A percentile compares a stretch with the other conserved stretches of the same genome.
phyloP scores from a whole-genome alignment of 306 rosid genomes.

The Rosa rugosa region DNA sequence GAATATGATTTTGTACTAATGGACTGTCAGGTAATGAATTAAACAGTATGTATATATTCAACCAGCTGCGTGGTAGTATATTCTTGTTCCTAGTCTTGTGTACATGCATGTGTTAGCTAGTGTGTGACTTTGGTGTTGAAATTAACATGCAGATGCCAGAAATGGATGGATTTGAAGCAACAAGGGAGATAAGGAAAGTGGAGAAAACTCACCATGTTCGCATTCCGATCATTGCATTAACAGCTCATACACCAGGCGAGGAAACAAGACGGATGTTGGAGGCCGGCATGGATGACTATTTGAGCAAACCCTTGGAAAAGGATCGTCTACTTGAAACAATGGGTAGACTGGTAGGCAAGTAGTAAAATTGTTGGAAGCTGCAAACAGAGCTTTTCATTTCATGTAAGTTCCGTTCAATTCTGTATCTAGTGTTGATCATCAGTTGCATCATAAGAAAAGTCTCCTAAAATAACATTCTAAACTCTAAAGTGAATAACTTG shows the following conservation, averaged over 20 bases:
- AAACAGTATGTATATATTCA: background rate
- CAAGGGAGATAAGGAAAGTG: constrained; percentile 45
- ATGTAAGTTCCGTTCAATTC: too few relatives aligned
- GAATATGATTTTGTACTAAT: constrained; percentile 65
- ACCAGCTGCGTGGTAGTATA: background rate
- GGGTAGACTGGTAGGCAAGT: background rate
- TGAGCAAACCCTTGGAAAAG: constrained; percentile 50
- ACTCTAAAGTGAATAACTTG: too few relatives aligned
- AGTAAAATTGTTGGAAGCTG: background rate
- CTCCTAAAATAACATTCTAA: constrained; percentile 17
- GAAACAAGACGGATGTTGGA: constrained; percentile 34
- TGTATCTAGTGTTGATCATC: too few relatives aligned
- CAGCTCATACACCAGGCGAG: constrained; percentile 33
- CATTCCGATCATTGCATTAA: constrained; percentile 65
- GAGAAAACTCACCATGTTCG: constrained; percentile 38
- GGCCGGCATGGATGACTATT: constrained; percentile 67
- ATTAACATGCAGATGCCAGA: constrained; percentile 51
- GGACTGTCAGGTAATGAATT: constrained; percentile 66
- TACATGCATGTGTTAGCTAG: too few relatives aligned
- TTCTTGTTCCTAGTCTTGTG: background rate
- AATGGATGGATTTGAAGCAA: constrained; percentile 66
- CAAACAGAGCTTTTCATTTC: too few relatives aligned
- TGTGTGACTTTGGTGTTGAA: background rate
- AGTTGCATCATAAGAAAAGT: too few relatives aligned
- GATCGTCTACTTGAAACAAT: constrained; percentile 42